phyloP scores from a whole-genome alignment of 2,329 filamentous ascomycete species.

The Pyrenophora teres region DNA sequence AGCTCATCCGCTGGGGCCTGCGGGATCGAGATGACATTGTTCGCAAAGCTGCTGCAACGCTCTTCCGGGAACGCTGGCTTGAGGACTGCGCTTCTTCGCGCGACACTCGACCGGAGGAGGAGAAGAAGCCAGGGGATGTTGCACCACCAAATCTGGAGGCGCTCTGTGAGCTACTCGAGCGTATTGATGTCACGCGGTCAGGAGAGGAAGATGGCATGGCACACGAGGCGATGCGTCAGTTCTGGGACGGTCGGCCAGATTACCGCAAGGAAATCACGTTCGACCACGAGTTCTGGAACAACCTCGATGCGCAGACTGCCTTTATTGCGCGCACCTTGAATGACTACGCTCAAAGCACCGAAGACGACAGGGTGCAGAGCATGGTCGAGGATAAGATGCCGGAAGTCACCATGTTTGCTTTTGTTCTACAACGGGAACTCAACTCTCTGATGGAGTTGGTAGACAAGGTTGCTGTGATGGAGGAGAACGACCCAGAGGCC shows the following conservation, averaged over 20 bases:
- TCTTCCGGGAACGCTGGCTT: conserved; percentile 97
- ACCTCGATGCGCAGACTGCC: conserved; percentile 79
- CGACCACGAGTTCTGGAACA: conserved; percentile 78
- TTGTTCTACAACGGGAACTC: conserved; percentile 82
- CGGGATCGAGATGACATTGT: conserved; percentile 94
- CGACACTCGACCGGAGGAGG: conserved; percentile 62
- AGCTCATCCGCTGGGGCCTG: conserved; percentile 91
- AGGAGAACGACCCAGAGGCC: conserved; percentile 59
- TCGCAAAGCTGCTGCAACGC: conserved; percentile 82
- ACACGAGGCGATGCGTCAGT: conserved; percentile 90
- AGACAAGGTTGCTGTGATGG: conserved; percentile 57
- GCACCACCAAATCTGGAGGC: conserved; percentile 69
- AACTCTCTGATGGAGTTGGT: conserved; percentile 69
- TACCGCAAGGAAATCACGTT: conserved; percentile 75
- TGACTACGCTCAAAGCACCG: conserved; percentile 80
- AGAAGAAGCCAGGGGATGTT: conserved; percentile 53
- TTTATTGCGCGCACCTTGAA: conserved; percentile 94
- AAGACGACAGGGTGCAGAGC: conserved; percentile 73
- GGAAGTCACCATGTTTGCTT: conserved; percentile 88
- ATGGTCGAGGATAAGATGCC: conserved; percentile 91
- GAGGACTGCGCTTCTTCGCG: conserved; percentile 82
- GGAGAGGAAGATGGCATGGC: conserved; percentile 89
- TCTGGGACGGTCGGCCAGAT: conserved; percentile 91
- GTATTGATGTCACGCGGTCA: conserved; percentile 90
- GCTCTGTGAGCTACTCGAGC: conserved; percentile 85